phyloP scores from a whole-genome alignment of 1,139 yeast species.

The Yamadazyma taylorii region DNA sequence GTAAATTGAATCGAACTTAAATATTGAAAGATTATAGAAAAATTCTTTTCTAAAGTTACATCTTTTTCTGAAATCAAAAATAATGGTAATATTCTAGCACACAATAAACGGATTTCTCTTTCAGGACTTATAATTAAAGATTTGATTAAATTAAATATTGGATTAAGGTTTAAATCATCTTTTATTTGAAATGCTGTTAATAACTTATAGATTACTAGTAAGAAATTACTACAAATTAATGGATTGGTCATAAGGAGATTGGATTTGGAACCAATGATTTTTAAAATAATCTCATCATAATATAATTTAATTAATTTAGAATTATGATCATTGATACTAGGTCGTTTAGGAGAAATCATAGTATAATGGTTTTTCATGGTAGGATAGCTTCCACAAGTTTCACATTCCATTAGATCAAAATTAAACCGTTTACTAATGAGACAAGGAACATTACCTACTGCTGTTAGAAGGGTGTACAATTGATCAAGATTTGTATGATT shows the following conservation, averaged over 20 bases:
- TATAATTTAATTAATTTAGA: conserved; percentile 22
- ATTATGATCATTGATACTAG: conserved; percentile 17
- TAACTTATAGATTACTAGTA: conserved; percentile 47
- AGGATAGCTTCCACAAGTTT: conserved; percentile 37
- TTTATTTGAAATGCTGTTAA: conserved; percentile 53
- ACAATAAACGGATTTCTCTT: conserved; percentile 54
- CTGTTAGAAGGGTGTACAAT: conserved; percentile 32
- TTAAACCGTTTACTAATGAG: conserved; percentile 34
- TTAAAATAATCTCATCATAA: conserved; percentile 19
- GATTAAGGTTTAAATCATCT: conserved; percentile 16
- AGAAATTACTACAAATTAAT: conserved; percentile 39
- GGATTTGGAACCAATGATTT: conserved; percentile 2
- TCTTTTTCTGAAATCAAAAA: conserved; percentile 38
- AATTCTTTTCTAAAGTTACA: conserved; percentile 29
- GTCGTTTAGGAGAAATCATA: conserved; percentile 23
- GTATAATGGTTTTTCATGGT: conserved; percentile 23
- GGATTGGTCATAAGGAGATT: conserved; percentile 14
- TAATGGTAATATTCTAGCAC: conserved; percentile 49
- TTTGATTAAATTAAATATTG: conserved; percentile 22
- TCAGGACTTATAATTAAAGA: conserved; percentile 28
- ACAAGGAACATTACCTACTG: conserved; percentile 48
- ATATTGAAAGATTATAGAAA: conserved; percentile 34
- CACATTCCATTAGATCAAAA: conserved; percentile 32
- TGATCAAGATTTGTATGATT: conserved; percentile 5
- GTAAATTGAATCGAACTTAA: conserved; percentile 38